Conservation (phyloP, 768 basidiomycete species). For the Pleurotus giganteus region DNA sequence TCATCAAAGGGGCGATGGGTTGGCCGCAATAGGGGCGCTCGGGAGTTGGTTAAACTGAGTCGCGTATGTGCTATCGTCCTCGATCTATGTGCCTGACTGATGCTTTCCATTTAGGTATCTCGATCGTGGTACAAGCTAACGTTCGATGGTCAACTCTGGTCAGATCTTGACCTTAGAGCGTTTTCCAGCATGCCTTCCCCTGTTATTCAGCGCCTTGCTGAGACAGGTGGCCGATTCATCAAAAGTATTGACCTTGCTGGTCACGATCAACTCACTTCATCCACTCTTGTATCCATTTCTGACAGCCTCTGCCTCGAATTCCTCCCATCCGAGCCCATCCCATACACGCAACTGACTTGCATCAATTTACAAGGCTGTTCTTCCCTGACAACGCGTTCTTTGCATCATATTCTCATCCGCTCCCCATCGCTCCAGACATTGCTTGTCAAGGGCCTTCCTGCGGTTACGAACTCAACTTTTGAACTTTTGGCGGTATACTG, state of each 20-base stretch:
- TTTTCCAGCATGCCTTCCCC: conserved; percentile 56
- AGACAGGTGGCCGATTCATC: conserved; percentile 63
- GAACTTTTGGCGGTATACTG: conserved; percentile 61
- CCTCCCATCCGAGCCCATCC: conserved; percentile 28
- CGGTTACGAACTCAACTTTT: conserved; percentile 75
- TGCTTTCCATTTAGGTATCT: conserved; percentile 54
- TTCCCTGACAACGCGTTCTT: conserved; percentile 57
- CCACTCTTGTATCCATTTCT: conserved; percentile 50
- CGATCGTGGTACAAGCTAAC: conserved; percentile 72
- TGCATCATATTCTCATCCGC: conserved; percentile 67
- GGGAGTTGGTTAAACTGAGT: conserved; percentile 77
- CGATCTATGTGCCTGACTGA: conserved; percentile 2
- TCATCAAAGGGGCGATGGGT: conserved; percentile 69
- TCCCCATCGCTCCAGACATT: conserved; percentile 60
- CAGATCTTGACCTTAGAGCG: conserved; percentile 54
- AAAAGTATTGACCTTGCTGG: conserved; percentile 61
- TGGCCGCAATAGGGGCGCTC: conserved; percentile 68
- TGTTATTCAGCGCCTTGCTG: conserved; percentile 51
- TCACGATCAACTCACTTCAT: conserved; percentile 47
- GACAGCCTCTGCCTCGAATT: conserved; percentile 49
- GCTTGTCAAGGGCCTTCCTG: conserved; percentile 63
- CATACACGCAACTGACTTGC: conserved; percentile 64
- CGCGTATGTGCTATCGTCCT: conserved; percentile 52
- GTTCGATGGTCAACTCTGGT: conserved; percentile 89
- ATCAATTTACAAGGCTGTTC: conserved; percentile 76